A percentile compares a stretch with the other conserved stretches of the same genome.
Conservation (phyloP, 2,329 filamentous ascomycete species). For the Sphaceloma murrayae region DNA sequence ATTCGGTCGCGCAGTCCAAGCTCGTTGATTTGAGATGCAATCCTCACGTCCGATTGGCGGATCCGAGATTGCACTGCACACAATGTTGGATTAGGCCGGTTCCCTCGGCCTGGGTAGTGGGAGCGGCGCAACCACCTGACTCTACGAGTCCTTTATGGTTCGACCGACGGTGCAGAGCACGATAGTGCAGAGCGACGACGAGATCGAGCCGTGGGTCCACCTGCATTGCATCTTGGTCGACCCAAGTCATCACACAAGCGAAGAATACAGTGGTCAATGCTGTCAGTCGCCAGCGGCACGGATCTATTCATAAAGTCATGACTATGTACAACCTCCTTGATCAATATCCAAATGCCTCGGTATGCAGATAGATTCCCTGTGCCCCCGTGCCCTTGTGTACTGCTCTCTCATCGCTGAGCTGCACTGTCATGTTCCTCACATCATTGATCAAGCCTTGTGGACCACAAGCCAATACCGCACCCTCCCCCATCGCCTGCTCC, state of each 20-base stretch:
- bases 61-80: neutral
- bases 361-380: conserved; percentile 53
- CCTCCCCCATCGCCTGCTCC: conserved; percentile 52
- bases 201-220: too few relatives aligned
- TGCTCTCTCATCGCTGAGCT: conserved; percentile 53
- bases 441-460: conserved; percentile 46
- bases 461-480: conserved; percentile 54
- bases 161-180: too few relatives aligned
- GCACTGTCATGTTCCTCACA: conserved; percentile 46
- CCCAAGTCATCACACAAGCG: too few relatives aligned
- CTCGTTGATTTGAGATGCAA: neutral
- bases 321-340: conserved; percentile 11
- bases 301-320: conserved; percentile 14
- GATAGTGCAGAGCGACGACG: too few relatives aligned
- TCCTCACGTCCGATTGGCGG: neutral
- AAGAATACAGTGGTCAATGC: too few relatives aligned
- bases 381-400: conserved; percentile 59
- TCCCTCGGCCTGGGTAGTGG: neutral
- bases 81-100: neutral
- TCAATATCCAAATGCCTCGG: conserved; percentile 47
- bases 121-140: neutral
- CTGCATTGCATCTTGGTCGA: too few relatives aligned
- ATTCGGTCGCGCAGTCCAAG: neutral
- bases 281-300: too few relatives aligned
- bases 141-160: too few relatives aligned